Conservation (phyloP, 2,329 filamentous ascomycete genomes). For the Septoria petroselini region DNA sequence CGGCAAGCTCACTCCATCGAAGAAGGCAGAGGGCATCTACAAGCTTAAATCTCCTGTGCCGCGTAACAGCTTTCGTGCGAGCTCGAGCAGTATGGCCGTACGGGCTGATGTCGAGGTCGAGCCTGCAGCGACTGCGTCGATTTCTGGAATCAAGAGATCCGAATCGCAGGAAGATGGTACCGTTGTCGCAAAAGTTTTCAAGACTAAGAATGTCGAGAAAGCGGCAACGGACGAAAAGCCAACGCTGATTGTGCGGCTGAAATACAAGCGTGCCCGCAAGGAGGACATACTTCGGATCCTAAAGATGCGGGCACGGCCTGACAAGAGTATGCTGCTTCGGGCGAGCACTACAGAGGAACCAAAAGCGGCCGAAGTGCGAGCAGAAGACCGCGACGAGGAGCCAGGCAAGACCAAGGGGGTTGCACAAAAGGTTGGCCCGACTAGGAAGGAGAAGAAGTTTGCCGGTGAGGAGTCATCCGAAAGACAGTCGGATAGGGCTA, state of each 20-base stretch:
- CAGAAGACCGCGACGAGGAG: slow-evolving; percentile 19
- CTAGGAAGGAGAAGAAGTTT: slow-evolving; percentile 21
- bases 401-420: slow-evolving; percentile 30
- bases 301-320: slow-evolving; percentile 29
- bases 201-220: slow-evolving; percentile 14
- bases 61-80: slow-evolving; percentile 32
- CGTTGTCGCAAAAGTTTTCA: slow-evolving; percentile 17
- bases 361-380: slow-evolving; percentile 15
- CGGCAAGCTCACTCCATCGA: slow-evolving; percentile 26
- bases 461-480: slow-evolving; percentile 11
- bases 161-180: slow-evolving; percentile 27
- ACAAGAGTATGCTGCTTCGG: slow-evolving; percentile 18
- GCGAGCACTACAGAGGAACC: slow-evolving; percentile 15
- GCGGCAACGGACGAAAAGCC: slow-evolving; percentile 12
- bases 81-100: slow-evolving; percentile 31
- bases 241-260: slow-evolving; percentile 31
- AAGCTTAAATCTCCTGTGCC: slow-evolving; percentile 33
- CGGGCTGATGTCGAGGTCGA: slow-evolving; percentile 26
- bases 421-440: slow-evolving; percentile 33
- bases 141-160: slow-evolving; percentile 14
- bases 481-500: slow-evolving; percentile 4
- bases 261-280: slow-evolving; percentile 30
- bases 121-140: slow-evolving; percentile 13
- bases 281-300: slow-evolving; percentile 33
- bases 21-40: slow-evolving; percentile 19